Conservation (phyloP, 2,329 filamentous ascomycete genomes). For the Botrytis galanthina region DNA sequence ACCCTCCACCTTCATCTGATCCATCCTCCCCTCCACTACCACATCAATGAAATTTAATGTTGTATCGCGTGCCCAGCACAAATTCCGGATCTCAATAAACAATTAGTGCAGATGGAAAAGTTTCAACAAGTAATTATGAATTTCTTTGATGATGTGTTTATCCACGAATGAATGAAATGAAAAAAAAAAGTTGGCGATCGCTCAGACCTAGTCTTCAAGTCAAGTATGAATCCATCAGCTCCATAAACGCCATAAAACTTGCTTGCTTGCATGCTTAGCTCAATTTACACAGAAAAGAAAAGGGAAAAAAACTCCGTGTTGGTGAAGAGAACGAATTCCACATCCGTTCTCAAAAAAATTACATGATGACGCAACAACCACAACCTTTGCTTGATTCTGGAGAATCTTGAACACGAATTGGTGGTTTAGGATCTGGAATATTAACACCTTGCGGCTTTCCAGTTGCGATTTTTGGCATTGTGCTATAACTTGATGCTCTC, state of each 20-base stretch:
- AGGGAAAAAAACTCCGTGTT: background rate
- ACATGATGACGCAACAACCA: slow-evolving; percentile 54
- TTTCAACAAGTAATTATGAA: slow-evolving; percentile 17
- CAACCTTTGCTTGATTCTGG: slow-evolving; percentile 49
- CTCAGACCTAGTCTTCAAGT: slow-evolving; percentile 16
- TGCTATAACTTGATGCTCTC: slow-evolving; percentile 49
- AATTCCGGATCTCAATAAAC: slow-evolving; percentile 2
- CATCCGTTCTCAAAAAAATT: slow-evolving; percentile 1
- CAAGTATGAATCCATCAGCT: slow-evolving; percentile 5
- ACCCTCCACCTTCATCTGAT: background rate
- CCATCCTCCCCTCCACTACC: background rate
- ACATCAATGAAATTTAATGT: slow-evolving; percentile 8
- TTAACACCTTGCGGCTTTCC: slow-evolving; percentile 42
- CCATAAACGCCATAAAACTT: slow-evolving; percentile 14
- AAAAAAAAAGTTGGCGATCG: slow-evolving; percentile 8
- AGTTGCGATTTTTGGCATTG: slow-evolving; percentile 33
- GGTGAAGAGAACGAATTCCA: slow-evolving; percentile 9
- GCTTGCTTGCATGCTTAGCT: slow-evolving; percentile 5
- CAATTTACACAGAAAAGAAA: slow-evolving; percentile 16
- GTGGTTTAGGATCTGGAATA: slow-evolving; percentile 39
- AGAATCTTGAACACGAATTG: slow-evolving; percentile 53
- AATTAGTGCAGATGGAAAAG: slow-evolving; percentile 5
- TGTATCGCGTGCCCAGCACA: slow-evolving; percentile 7
- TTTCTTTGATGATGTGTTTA: slow-evolving; percentile 3
- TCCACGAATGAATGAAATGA: background rate